Evolutionary conservation across 2,329 filamentous ascomycete genomes (phyloP).

Genomic region (Penicillium sp.): DNA sequence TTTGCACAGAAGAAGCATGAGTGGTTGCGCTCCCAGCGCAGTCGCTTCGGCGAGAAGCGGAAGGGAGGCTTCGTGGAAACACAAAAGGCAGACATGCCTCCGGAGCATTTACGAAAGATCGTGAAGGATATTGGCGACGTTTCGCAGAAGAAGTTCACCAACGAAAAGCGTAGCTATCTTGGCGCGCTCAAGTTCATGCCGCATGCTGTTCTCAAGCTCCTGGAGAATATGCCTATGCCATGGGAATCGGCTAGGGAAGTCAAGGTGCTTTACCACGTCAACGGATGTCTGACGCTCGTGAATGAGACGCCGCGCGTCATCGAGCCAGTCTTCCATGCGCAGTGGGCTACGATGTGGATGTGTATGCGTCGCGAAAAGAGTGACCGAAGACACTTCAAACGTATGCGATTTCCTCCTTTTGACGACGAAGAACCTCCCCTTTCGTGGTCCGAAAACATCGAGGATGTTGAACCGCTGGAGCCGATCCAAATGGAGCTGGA

Average conservation of each 20-base stretch:
- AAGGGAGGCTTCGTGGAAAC: conserved; percentile 96
- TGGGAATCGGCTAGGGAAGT: conserved; percentile 97
- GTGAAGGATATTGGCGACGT: conserved; percentile 98
- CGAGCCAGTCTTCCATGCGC: conserved; percentile 94
- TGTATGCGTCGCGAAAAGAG: conserved; percentile 98
- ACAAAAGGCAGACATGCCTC: conserved; percentile 97
- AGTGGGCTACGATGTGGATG: conserved; percentile 99
- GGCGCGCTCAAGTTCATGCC: conserved; percentile 99
- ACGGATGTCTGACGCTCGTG: conserved; percentile 92
- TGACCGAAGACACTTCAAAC: conserved; percentile 91
- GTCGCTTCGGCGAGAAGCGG: conserved; percentile 93
- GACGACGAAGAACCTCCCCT: conserved; percentile 97
- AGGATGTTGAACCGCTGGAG: conserved; percentile 95
- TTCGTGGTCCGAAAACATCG: conserved; percentile 98
- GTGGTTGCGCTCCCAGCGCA: conserved; percentile 89
- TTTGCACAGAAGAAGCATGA: conserved; percentile 99
- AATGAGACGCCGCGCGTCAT: conserved; percentile 97
- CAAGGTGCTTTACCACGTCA: conserved; percentile 97
- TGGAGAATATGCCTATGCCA: conserved; percentile 99
- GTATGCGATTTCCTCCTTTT: conserved; percentile 98
- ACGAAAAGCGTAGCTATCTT: conserved; percentile 95
- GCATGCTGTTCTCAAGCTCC: conserved; percentile 90
- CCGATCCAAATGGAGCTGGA: conserved; percentile 98
- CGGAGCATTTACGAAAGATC: conserved; percentile 96
- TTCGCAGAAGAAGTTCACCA: conserved; percentile 98